Evolutionary conservation across 1,284 basidiomycete species (phyloP).

Genomic region (Cryptococcus sp.): DNA sequence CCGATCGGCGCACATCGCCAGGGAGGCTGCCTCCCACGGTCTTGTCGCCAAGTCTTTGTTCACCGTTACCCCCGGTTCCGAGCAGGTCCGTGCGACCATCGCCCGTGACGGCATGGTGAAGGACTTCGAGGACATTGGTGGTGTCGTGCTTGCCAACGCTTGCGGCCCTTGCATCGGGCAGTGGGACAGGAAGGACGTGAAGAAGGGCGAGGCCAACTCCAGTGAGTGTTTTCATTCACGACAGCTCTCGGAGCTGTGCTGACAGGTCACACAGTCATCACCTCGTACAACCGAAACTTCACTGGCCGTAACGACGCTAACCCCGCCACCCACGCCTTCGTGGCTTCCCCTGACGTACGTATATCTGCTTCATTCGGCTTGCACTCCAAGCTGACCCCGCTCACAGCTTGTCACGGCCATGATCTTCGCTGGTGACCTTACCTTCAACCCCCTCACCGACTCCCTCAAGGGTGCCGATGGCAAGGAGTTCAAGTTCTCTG

Average conservation of each 20-base stretch:
- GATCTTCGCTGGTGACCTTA: constrained; percentile 87
- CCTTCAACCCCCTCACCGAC: constrained; percentile 97
- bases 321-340: constrained; percentile 97
- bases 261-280: constrained; percentile 66
- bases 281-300: constrained; percentile 99
- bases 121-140: constrained; percentile 75
- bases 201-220: constrained; percentile 89
- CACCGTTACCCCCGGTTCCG: constrained; percentile 93
- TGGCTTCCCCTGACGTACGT: constrained; percentile 79
- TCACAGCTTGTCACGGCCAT: constrained; percentile 82
- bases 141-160: constrained; percentile 88
- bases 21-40: constrained; percentile 74
- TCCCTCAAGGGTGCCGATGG: constrained; percentile 83
- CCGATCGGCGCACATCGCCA: constrained; percentile 83
- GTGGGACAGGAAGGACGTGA: constrained; percentile 82
- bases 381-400: no score
- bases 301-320: constrained; percentile 99
- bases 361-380: no score
- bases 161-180: constrained; percentile 99
- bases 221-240: constrained; percentile 55
- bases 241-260: not conserved
- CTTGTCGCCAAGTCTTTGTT: constrained; percentile 80
- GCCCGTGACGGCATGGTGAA: constrained; percentile 87
- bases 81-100: constrained; percentile 96
- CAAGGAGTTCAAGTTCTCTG: constrained; percentile 95